A percentile compares a stretch with the other conserved stretches of the same genome.
These are phyloP conservation scores for Pseudocercospora eumusae DNA, from an alignment of 2,329 filamentous ascomycete species.

Conservation along the genomic window DNA sequence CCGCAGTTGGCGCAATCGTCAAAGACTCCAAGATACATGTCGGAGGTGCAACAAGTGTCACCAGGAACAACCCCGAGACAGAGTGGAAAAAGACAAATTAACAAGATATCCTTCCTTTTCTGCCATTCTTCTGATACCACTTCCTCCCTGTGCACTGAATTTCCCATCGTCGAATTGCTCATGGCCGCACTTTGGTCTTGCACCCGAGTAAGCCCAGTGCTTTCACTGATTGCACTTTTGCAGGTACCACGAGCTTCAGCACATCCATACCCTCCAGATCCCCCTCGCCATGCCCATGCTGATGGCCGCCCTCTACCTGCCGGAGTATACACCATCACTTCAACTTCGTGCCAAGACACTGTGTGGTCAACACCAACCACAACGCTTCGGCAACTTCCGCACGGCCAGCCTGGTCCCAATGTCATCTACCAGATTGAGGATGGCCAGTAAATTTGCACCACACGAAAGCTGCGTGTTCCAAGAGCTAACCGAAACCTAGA, in stretches of 20 bases:
- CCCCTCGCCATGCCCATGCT: background rate
- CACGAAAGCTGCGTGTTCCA: background rate
- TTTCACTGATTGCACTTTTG: conserved; percentile 34
- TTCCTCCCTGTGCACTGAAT: conserved; percentile 30
- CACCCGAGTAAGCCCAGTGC: conserved; percentile 25
- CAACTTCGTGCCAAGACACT: background rate
- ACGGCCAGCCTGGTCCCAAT: conserved; percentile 28
- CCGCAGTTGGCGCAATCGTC: conserved; percentile 25
- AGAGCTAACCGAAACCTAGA: background rate
- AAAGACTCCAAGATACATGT: conserved; percentile 27
- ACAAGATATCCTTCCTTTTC: conserved; percentile 29
- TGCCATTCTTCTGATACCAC: conserved; percentile 21
- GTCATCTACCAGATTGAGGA: conserved; percentile 23
- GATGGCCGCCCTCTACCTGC: background rate
- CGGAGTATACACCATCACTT: conserved; percentile 1
- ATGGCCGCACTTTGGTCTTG: conserved; percentile 26
- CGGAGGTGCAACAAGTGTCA: conserved; percentile 27
- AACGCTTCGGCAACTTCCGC: conserved; percentile 20
- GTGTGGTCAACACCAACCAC: conserved; percentile 11
- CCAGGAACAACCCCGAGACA: conserved; percentile 22
- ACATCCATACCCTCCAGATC: conserved; percentile 24
- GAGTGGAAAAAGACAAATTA: conserved; percentile 29
- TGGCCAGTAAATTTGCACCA: conserved; percentile 17
- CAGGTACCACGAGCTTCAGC: conserved; percentile 33
- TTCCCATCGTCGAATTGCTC: conserved; percentile 20